A percentile compares a stretch with the other conserved stretches of the same genome.
phyloP scores from a whole-genome alignment of 495 filamentous ascomycete genomes.

The Annulohypoxylon stygium region DNA sequence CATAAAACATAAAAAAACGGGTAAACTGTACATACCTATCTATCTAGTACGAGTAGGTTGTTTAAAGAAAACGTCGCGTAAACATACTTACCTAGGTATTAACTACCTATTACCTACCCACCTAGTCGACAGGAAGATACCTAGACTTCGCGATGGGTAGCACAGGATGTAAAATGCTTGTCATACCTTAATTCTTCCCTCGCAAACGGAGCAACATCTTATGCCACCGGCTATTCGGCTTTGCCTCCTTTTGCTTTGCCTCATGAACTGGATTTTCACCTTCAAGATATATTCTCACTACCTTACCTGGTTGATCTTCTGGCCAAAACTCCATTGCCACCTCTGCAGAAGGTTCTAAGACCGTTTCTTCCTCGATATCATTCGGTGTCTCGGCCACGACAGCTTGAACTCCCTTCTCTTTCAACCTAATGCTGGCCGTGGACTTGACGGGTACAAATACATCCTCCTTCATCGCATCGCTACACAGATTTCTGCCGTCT shows the following conservation, averaged over 20 bases:
- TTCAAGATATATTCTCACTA: constrained; percentile 2
- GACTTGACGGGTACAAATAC: constrained; percentile 21
- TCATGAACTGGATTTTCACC: background rate
- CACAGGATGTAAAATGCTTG: background rate
- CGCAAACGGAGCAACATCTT: constrained; percentile 4
- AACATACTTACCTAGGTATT: too few relatives aligned
- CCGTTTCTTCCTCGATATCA: background rate
- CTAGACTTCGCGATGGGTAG: too few relatives aligned
- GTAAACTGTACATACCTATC: too few relatives aligned
- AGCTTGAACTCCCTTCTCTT: background rate
- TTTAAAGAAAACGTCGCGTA: too few relatives aligned
- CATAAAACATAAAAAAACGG: too few relatives aligned
- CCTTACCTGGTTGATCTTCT: constrained; percentile 19
- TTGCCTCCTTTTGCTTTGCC: background rate
- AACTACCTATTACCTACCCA: too few relatives aligned
- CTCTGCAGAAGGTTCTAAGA: background rate
- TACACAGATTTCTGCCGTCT: background rate
- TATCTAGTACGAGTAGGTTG: too few relatives aligned
- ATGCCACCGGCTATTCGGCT: background rate
- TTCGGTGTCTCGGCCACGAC: too few relatives aligned
- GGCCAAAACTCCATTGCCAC: constrained; percentile 25
- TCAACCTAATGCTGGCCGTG: background rate
- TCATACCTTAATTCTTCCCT: background rate
- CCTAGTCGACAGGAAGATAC: too few relatives aligned
- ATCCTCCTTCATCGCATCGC: background rate